Evolutionary conservation across 78 protist genomes (phyloP), one percentile per base, ranked within the genome.

Genomic region (Tieghemostelium lacteum): DNA sequence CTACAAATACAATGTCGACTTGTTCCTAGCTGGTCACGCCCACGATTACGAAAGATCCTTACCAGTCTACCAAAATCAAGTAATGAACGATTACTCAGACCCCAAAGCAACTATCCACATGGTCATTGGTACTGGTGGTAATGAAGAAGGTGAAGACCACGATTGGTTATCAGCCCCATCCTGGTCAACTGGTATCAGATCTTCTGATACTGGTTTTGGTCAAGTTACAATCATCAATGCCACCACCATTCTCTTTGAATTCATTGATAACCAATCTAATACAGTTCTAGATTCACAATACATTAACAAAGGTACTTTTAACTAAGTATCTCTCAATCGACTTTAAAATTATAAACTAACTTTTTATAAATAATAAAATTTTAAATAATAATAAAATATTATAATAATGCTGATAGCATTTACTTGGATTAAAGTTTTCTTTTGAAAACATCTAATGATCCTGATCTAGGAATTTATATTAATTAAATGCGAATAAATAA

Each of bases 41-140:
- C 88, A 78, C 36, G 45, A 40, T 5, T 49, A 40, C 31, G 88
- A 78, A 52, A 50, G 65, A 37, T 42, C 64, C 17, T 54, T 65
- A 14, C 88, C 88, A 78, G 73, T 58, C 22, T 65, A 65, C 45
- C 33, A 78, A 17, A 28, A 17, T 7, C 39, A 78, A 39, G 74
- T 67, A 10, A 1, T 31, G 17, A 75, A 75, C 31, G 54, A 33
- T 24, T 54, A 65, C 31, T 26, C 4, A 1, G 26, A 42, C 24
- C 88, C 88, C 24, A 50, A 78, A 28, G 88, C 76, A n/a, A n/a
- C 88, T 0, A 31, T 78, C 19, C 64, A 63, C 10, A 37, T 78
- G 24, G 61, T 60, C 0, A 34, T 78, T 37, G 88, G 88, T n/a
- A 65, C 88, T 26, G 88, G 70, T 54, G 88, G 88, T 37, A 64